Evolutionary conservation across 2,329 filamentous ascomycete species (phyloP), one percentile per base, ranked within the genome.

Genomic region (Cladosporium phlei): DNA sequence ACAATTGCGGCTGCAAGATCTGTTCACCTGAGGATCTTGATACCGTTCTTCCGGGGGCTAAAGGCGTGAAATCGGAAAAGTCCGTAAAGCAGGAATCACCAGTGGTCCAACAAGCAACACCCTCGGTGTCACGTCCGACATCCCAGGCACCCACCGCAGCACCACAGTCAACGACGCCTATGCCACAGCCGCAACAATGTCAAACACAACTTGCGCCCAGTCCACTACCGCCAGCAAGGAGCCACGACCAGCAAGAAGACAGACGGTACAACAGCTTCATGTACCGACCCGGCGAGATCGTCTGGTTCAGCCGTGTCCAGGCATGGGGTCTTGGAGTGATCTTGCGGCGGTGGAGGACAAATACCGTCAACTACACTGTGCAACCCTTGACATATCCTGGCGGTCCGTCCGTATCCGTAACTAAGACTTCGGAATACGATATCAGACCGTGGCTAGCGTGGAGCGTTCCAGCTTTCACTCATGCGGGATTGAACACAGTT

Each of bases 391-490:
- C 72, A 68, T 59, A 55, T 61, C 50, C 45, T 39, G 14, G 48
- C 35, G 22, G 47, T 60, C 1, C 54, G 32, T 30, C 42, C 21
- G n/a, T 53, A 21, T 56, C 65, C 4, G 66, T 73, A 34, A 64
- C 72, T 9, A 70, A 76, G 17, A 65, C 67, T 2, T 58, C 68
- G 9, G 67, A 76, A 44, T 56, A 60, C 4, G 59, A 67, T 10
- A 64, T 80, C 28, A 69, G 77, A 28, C 77, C 77, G 0, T 80
- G 76, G 76, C 67, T 80, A 21, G 76, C 77, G 1, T 80, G 76
- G 77, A 77, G 72, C 40, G 71, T 76, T 10, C 77, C 77, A 1
- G 58, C 55, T n/a, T 75, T 72, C 46, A 78, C 74, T 2, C 68
- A 72, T 46, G 53, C 59, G 11, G 62, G 55, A 8, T 59, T 80